Evolutionary conservation across 805 yeast genomes (phyloP), one percentile per base, ranked within the genome.

Genomic region (Priceomyces carsonii): DNA sequence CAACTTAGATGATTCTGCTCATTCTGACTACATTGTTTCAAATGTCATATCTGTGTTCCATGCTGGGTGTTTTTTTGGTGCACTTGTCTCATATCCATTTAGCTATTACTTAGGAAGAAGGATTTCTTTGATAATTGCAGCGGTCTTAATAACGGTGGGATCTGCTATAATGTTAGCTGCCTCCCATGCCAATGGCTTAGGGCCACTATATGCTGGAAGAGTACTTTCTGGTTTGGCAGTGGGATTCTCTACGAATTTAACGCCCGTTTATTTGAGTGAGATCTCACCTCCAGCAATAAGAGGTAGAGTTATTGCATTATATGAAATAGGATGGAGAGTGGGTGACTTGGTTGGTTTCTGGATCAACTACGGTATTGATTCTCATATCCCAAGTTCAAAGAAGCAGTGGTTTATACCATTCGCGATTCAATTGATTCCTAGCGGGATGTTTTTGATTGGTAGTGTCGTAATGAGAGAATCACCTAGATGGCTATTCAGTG

Each of bases 301-400:
- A 21, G 69, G 69, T 4, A 50, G 57, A 21, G 43, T 62, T 12
- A 57, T 56, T 23, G 51, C 58, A 8, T 35, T 55, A 12, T 63
- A 59, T 42, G 69, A 63, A 44, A 54, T 63, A 30, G 66, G 66
- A 12, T 63, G 68, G 68, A 47, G 69, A 39, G 40, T 61, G 28
- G 69, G 70, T 20, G 69, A 62, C 43, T 48, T 63, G 47, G 63
- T 61, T 6, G 69, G 67, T 1, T 62, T 61, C 44, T 62, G 67
- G 67, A 60, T 61, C 40, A 48, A 53, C 30, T 62, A 57, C 39
- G 68, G 61, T 6, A 57, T 60, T 26, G 57, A 53, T 40, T 40
- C 54, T 15, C 58, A 57, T 35, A 47, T 62, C 14, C 45, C 50
- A 3, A 29, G 23, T 7, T 33, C 44, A 1, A 56, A 49, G 29